A percentile compares a stretch with the other conserved stretches of the same genome.
Conservation (phyloP, 257 asterid species). For the Misopates orontium region DNA sequence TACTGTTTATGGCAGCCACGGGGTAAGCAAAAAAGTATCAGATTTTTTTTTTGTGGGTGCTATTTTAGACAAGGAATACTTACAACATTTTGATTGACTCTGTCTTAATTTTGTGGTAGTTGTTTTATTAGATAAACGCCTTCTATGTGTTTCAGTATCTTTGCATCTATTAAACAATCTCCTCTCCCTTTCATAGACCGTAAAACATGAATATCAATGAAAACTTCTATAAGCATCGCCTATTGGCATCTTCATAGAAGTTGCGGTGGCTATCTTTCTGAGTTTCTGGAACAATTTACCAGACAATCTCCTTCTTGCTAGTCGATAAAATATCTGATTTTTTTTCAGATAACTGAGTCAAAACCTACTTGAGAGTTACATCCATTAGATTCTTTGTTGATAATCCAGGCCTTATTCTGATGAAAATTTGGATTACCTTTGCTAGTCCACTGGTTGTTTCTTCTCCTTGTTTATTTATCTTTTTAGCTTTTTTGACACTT, state of each 20-base stretch:
- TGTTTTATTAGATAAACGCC: neutral
- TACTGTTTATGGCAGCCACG: too few species aligned
- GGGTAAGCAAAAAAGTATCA: too few species aligned
- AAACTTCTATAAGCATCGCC: too few species aligned
- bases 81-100: neutral
- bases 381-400: neutral
- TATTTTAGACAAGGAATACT: neutral
- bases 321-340: too few species aligned
- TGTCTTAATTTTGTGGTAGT: neutral
- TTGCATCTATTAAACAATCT: neutral
- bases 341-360: too few species aligned
- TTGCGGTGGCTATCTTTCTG: too few species aligned
- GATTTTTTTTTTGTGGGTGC: neutral
- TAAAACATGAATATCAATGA: neutral
- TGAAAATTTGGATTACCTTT: neutral
- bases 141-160: neutral
- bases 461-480: neutral
- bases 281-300: too few species aligned
- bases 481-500: conserved; percentile 2
- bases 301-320: too few species aligned
- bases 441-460: neutral
- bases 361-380: neutral
- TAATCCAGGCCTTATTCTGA: neutral
- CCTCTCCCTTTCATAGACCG: neutral
- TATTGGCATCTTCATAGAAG: too few species aligned